These are phyloP conservation scores for Beauveria brongniartii DNA, from an alignment of 2,329 filamentous ascomycete species.

Conservation along the genomic window DNA sequence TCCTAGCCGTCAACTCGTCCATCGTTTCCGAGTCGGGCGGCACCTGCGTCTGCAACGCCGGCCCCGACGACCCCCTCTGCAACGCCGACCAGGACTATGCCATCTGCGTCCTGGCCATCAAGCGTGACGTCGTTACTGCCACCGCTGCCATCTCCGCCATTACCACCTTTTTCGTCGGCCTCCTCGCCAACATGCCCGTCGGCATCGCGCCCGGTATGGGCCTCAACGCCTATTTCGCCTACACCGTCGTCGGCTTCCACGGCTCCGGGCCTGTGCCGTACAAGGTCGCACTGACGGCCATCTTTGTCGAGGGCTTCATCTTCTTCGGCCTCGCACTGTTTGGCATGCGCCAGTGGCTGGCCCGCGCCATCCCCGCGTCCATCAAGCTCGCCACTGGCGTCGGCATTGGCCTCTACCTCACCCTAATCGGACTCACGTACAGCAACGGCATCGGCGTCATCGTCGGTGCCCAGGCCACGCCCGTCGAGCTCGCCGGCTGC, in stretches of 20 bases:
- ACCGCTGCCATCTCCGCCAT: conserved; percentile 77
- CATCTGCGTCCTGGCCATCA: conserved; percentile 56
- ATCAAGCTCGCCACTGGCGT: conserved; percentile 84
- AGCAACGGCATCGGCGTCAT: conserved; percentile 75
- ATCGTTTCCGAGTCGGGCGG: conserved; percentile 59
- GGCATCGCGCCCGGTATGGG: conserved; percentile 42
- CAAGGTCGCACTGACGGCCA: conserved; percentile 69
- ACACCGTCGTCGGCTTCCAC: conserved; percentile 65
- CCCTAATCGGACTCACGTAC: conserved; percentile 69
- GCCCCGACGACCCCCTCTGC: conserved; percentile 44
- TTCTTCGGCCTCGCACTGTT: conserved; percentile 74
- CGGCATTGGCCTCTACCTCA: conserved; percentile 77
- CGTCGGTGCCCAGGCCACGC: conserved; percentile 58
- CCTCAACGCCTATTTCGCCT: conserved; percentile 81
- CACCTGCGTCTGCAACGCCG: conserved; percentile 62
- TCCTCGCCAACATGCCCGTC: conserved; percentile 63
- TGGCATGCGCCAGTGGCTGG: conserved; percentile 82
- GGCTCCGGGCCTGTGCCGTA: conserved; percentile 68
- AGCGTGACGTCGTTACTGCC: conserved; percentile 74
- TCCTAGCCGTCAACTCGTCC: conserved; percentile 44
- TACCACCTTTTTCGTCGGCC: conserved; percentile 73
- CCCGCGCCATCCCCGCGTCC: conserved; percentile 70
- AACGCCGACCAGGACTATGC: conserved; percentile 47
- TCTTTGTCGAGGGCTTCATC: conserved; percentile 82
- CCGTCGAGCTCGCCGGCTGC: conserved; percentile 70